Evolutionary conservation across 2,329 filamentous ascomycete genomes (phyloP).

Genomic region (Claviceps sp.): DNA sequence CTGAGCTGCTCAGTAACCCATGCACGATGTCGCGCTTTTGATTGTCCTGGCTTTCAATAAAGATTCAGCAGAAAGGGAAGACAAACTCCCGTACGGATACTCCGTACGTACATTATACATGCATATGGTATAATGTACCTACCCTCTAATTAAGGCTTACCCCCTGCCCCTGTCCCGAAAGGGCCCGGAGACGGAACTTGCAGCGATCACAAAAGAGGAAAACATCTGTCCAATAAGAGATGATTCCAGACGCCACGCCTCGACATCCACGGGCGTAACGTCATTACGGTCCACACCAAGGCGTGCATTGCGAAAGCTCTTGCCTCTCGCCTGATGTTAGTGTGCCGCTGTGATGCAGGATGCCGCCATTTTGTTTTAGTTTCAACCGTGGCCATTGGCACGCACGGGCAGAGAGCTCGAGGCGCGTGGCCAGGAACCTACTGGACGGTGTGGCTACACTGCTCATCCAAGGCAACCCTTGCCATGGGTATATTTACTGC

Average conservation of each 20-base stretch:
- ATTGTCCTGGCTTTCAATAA: not conserved
- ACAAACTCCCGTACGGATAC: not conserved
- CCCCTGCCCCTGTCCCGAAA: not conserved
- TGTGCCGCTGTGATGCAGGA: slow-evolving; percentile 5
- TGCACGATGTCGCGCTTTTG: slow-evolving; percentile 3
- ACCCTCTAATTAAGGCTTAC: too few relatives aligned
- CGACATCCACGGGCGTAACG: not conserved
- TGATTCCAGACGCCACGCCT: not conserved
- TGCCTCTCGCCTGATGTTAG: not conserved
- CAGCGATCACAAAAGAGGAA: not conserved
- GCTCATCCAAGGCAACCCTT: not conserved
- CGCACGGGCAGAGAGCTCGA: not conserved
- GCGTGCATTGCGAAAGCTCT: not conserved
- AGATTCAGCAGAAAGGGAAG: not conserved
- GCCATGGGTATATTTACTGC: slow-evolving; percentile 1
- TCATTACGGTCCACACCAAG: not conserved
- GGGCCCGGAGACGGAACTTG: not conserved
- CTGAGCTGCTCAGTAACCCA: not conserved
- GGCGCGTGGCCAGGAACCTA: not conserved
- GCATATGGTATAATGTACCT: too few relatives aligned
- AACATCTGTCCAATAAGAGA: not conserved
- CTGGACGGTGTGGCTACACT: not conserved
- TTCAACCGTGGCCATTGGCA: not conserved
- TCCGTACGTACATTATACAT: too few relatives aligned
- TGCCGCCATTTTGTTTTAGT: slow-evolving; percentile 4